Conservation (phyloP, 148 eudicot species). For the Salicornia ramosissima region DNA sequence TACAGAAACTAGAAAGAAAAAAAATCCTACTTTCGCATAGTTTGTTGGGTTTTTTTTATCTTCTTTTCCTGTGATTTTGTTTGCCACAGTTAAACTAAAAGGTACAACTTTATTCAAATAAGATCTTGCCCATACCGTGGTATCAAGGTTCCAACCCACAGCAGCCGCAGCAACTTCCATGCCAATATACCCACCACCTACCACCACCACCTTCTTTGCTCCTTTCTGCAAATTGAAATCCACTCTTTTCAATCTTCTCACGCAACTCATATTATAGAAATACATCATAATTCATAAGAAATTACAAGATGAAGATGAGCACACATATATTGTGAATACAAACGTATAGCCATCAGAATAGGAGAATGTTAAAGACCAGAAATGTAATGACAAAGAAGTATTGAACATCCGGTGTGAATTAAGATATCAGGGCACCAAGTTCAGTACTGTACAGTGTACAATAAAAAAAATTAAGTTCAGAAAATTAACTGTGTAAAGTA, state of each 20-base stretch:
- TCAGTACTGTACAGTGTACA: neutral
- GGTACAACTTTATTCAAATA: neutral
- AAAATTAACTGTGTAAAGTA: too few relatives aligned
- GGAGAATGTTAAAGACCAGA: neutral
- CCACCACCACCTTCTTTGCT: slow-evolving; percentile 75
- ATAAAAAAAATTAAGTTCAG: too few relatives aligned
- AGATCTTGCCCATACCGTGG: slow-evolving; percentile 45
- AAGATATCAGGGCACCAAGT: neutral
- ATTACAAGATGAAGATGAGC: neutral
- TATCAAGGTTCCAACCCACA: slow-evolving; percentile 90
- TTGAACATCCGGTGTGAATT: neutral
- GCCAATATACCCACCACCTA: slow-evolving; percentile 99
- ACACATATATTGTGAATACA: neutral
- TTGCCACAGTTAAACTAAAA: neutral
- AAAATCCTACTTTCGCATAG: neutral
- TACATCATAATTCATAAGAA: neutral
- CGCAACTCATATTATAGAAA: neutral
- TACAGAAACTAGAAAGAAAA: neutral
- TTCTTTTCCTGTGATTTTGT: neutral
- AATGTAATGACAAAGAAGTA: neutral
- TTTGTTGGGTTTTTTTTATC: neutral
- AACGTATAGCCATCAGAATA: neutral
- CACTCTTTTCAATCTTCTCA: slow-evolving; percentile 12
- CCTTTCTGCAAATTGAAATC: slow-evolving; percentile 48
- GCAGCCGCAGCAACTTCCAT: slow-evolving; percentile 99